Conservation (phyloP, 305 asterid species). For the Plantago rigida region DNA sequence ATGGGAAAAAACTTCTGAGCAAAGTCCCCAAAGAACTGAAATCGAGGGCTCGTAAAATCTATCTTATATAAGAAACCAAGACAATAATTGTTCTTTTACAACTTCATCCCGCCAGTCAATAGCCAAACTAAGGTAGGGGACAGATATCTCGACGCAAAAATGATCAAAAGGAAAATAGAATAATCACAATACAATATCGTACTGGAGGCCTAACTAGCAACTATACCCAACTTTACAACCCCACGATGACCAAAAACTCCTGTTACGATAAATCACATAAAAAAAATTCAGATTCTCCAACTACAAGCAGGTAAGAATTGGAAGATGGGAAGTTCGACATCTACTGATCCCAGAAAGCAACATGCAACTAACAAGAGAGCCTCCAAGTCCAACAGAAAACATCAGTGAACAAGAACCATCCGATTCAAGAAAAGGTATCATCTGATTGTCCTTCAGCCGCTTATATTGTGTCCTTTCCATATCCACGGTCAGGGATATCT, state of each 20-base stretch:
- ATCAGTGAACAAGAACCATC: neutral
- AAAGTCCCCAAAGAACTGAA: too few species aligned
- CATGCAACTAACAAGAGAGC: slow-evolving; percentile 4
- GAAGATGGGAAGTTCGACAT: slow-evolving; percentile 25
- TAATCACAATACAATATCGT: neutral
- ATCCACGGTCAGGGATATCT: slow-evolving; percentile 18
- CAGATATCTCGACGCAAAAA: slow-evolving; percentile 2
- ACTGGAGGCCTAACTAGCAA: slow-evolving; percentile 27
- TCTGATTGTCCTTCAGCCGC: neutral
- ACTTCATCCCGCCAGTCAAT: slow-evolving; percentile 19
- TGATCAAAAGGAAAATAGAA: slow-evolving; percentile 4
- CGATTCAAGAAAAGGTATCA: slow-evolving; percentile 2
- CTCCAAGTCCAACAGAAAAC: slow-evolving; percentile 2
- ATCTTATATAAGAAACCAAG: slow-evolving; percentile 9
- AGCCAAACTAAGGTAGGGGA: slow-evolving; percentile 20
- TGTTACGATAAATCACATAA: slow-evolving; percentile 11
- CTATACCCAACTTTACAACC: slow-evolving; percentile 39
- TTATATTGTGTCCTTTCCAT: neutral
- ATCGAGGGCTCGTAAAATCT: too few species aligned
- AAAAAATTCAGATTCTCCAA: slow-evolving; percentile 21
- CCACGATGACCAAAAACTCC: slow-evolving; percentile 32
- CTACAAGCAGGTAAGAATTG: slow-evolving; percentile 26
- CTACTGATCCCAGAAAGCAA: slow-evolving; percentile 11
- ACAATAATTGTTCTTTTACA: slow-evolving; percentile 24
- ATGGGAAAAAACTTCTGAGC: too few species aligned